Base-by-base conservation (phyloP, 805 yeast genomes). In the Candida xiaguanensis region DNA sequence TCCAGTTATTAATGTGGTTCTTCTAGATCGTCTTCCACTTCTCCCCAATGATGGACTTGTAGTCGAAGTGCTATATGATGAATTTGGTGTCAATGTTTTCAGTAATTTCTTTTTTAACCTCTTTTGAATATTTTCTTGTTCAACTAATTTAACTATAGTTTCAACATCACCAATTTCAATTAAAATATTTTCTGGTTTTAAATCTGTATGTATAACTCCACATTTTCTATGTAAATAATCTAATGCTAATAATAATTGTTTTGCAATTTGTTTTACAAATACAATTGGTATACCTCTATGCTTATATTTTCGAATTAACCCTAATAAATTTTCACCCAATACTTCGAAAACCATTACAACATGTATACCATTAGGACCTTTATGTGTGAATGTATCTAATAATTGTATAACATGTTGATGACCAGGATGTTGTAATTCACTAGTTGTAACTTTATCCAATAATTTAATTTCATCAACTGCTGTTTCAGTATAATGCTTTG, bases 301-400 rank as follows among this genome's bases (percentile, higher is more conserved):
- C 55, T 75, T 75, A 50, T 77, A 90, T 41, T 90, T 72, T 47
- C 86, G 76, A 42, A 91, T 88, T 49, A 93, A 69, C 15, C 95
- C 90, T 38, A 93, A 67, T 49, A 93, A 61, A 56, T 89, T 91
- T 60, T 93, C 99, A 15, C 99, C 99, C 45, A 93, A 68, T 0
- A 93, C 96, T 63, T 93, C 99, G 59, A 93, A 93, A 1, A 91
- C 97, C 98, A 93, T 93, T 42, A 93, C 91, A 8, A 89, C 82
- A 62, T 93, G 99, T 2, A 76, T 72, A 1, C 99, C 99, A 60
- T 93, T 88, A 4, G 87, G 89, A 1, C 99, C 99, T 30, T 68
- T 63, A 55, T 91, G 96, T 40, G 80, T 77, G 58, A 93, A 93
- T 43, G 85, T 78, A 60, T 93, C 98, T 42, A 88, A 62, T 29